phyloP scores from a whole-genome alignment of 108 stramenopile species.

The Pseudonitzschia pungens region DNA sequence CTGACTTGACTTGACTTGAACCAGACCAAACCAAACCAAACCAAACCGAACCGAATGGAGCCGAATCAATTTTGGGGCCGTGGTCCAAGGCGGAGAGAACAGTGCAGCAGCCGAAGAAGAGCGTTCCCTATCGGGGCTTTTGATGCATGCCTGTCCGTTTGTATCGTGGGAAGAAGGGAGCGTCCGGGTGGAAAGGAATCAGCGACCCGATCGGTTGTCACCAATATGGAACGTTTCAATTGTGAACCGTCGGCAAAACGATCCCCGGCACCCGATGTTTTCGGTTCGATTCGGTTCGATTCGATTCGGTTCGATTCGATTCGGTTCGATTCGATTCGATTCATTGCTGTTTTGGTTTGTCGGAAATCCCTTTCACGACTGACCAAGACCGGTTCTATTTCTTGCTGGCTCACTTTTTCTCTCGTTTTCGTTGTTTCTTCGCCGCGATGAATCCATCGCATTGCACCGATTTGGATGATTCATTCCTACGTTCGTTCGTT shows the following conservation, averaged over 20 bases:
- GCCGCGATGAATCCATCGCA: not conserved
- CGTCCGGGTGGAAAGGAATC: not conserved
- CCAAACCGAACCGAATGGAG: no score
- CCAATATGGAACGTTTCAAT: not conserved
- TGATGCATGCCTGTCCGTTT: no score
- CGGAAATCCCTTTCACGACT: not conserved
- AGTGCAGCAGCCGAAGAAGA: no score
- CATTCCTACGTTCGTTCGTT: not conserved
- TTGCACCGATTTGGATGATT: not conserved
- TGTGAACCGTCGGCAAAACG: no score
- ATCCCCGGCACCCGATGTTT: no score
- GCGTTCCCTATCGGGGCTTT: no score
- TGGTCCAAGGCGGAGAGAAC: no score
- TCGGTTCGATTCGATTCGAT: not conserved
- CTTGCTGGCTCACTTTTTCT: not conserved
- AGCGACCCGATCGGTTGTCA: no score
- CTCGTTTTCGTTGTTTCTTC: not conserved
- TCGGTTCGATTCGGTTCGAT: no score
- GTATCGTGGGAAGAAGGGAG: no score
- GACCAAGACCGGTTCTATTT: not conserved
- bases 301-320: not conserved
- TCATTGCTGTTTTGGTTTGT: not conserved
- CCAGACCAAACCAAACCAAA: no score
- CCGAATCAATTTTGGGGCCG: no score
- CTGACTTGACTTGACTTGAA: not conserved